Percentiles rank a stretch among this genome's conserved stretches.
Conservation (phyloP, 306 rosid species). For the Argentina anserina region DNA sequence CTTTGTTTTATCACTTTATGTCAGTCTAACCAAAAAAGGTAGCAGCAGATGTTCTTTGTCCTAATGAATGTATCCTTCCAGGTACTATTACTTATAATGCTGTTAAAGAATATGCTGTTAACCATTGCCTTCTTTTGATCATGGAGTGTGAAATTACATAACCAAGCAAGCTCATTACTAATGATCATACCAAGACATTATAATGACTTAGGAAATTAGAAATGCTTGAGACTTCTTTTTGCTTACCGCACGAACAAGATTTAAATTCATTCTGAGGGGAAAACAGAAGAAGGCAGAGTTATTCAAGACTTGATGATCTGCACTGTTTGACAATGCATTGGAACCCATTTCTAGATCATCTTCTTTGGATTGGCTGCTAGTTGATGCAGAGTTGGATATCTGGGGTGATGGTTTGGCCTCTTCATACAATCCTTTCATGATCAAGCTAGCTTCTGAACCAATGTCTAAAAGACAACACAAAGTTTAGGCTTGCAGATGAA, state of each 20-base stretch:
- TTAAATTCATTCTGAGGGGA: constrained; percentile 27
- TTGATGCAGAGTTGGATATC: constrained; percentile 40
- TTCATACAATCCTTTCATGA: constrained; percentile 46
- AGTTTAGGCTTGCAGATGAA: constrained; percentile 11
- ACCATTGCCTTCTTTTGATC: neutral
- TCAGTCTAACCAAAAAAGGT: neutral
- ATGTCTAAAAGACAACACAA: constrained; percentile 7
- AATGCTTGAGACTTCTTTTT: neutral
- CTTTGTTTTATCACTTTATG: neutral
- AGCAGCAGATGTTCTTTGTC: neutral
- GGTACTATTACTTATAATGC: neutral
- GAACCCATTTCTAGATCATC: constrained; percentile 51
- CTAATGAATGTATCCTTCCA: neutral
- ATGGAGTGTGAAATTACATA: neutral
- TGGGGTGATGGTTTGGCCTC: constrained; percentile 35
- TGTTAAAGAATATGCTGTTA: neutral
- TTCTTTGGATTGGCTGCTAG: constrained; percentile 35
- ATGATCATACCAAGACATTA: neutral
- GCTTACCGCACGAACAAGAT: constrained; percentile 56
- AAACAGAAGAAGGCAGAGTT: constrained; percentile 22
- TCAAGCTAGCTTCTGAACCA: constrained; percentile 13
- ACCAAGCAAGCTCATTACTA: neutral
- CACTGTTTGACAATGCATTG: constrained; percentile 23
- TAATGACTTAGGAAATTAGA: neutral
- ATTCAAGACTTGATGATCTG: constrained; percentile 19